Base-by-base conservation (phyloP, 2,329 filamentous ascomycete genomes). In the Aspergillus sp. region DNA sequence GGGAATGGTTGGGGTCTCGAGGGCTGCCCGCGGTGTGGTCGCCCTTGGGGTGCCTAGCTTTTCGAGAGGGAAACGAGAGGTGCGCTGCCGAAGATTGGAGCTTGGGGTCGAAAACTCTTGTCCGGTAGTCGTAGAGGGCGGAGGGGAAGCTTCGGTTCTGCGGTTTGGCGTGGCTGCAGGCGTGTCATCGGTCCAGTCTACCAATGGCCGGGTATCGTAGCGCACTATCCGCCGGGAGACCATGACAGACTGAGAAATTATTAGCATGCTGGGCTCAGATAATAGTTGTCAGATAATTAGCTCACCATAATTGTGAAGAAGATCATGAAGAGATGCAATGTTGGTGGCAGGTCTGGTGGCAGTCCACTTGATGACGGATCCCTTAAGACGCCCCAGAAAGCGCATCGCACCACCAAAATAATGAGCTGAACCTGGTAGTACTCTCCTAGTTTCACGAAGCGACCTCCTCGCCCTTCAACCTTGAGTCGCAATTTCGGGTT, bases 401-500 rank as follows among this genome's bases (percentile, higher is more conserved):
- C 72, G 58, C 78, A 80, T 62, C 81, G 75, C 58, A 75, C 66
- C 9, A 77, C 76, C 61, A 82, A 70, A n/a, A 78, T 67, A 57
- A 80, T 73, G n/a, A 79, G 69, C 60, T 82, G 81, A 3, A 78
- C 68, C 62, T 78, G 69, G 62, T 82, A 83, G 63, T 81, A 83
- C 58, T 81, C 75, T 13, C 71, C 69, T 36, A 81, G 69, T 2
- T 80, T 79, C 36, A 69, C 59, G 43, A 82, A 74, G 15, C 77
- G 73, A 8, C 78, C 79, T 47, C 71, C 72, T 63, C 72, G 69
- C 41, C 78, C 78, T 57, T 76, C 71, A 13, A 81, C 68, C 66
- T 80, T 81, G 50, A 77, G 64, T 60, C 76, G 75, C 66, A 81
- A 67, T 58, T 76, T 78, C 8, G 80, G 80, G 62, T 83, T 82